Evolutionary conservation across 768 basidiomycete genomes (phyloP), one percentile per base, ranked within the genome.

Genomic region (Ramaria rubella): DNA sequence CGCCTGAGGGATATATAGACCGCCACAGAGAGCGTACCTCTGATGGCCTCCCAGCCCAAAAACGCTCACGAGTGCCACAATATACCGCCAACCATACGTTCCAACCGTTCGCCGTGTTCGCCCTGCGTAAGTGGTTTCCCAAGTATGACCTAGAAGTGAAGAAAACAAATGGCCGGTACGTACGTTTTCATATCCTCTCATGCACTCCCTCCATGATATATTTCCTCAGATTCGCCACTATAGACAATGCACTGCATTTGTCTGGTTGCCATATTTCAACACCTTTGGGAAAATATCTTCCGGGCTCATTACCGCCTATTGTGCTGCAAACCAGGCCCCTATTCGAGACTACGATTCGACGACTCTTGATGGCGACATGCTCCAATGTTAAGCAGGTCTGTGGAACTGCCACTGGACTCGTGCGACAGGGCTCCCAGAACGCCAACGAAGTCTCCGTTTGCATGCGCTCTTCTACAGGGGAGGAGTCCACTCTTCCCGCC

Each of bases 331-430:
- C 52, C 19, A 54, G 66, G 11, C 52, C 48, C 14, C 52, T 38
- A 15, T 55, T 57, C 33, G 66, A 67, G 50, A 63, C 66, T 1
- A 40, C 64, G 19, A 17, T 67, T 14, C 61, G 66, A 26, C 58
- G 58, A 36, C 29, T 66, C 6, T 59, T 62, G 8, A 33, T 61
- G 23, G 33, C 38, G 9, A 30, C 31, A 4, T 65, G 61, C 58
- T 40, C 58, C 17, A 59, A 63, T 29, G 54, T 67, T 26, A 21
- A 61, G n/a, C 64, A 64, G 29, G 40, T 66, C 23, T 21, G 45
- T 29, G 66, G 66, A 23, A 63, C 61, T 1, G 66, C 63, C 33
- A 46, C 55, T 14, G 26, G 3, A 27, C 27, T 48, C 19, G 24
- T 60, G 15, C 30, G 31, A 29, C 11, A 46, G 6, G 27, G 21